Evolutionary conservation across 2,329 filamentous ascomycete genomes (phyloP).

Genomic region (Fusarium sulawesiense): DNA sequence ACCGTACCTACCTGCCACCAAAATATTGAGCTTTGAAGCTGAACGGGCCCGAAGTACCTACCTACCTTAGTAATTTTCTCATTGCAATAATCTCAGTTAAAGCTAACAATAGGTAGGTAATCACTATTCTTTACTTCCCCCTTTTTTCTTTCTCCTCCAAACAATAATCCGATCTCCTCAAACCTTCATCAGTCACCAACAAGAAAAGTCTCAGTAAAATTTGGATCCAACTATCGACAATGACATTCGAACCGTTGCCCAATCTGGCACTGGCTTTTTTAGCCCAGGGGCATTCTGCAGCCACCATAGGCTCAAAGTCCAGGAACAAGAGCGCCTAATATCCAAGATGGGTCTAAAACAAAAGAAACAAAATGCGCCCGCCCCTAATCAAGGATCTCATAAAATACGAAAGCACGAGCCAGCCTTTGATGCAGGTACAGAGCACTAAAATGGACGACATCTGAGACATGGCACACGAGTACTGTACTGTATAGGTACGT

Average conservation of each 20-base stretch:
- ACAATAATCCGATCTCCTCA: background rate
- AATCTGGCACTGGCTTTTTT: slow-evolving; percentile 25
- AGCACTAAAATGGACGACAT: slow-evolving; percentile 22
- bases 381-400: slow-evolving; percentile 38
- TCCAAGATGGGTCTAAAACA: slow-evolving; percentile 9
- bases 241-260: slow-evolving; percentile 16
- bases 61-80: background rate
- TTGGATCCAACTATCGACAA: slow-evolving; percentile 8
- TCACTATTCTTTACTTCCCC: background rate
- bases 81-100: background rate
- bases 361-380: slow-evolving; percentile 11
- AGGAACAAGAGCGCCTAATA: background rate
- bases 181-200: background rate
- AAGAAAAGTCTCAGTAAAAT: background rate
- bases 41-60: background rate
- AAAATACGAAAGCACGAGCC: slow-evolving; percentile 46
- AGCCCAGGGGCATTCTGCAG: slow-evolving; percentile 29
- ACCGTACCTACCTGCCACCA: background rate
- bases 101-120: background rate
- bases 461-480: slow-evolving; percentile 24
- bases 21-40: background rate
- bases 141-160: background rate
- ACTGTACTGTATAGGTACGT: slow-evolving; percentile 5
- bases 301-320: background rate
- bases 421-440: slow-evolving; percentile 44